Evolutionary conservation across 257 asterid genomes (phyloP).

Genomic region (Fraxinus cuspidata): DNA sequence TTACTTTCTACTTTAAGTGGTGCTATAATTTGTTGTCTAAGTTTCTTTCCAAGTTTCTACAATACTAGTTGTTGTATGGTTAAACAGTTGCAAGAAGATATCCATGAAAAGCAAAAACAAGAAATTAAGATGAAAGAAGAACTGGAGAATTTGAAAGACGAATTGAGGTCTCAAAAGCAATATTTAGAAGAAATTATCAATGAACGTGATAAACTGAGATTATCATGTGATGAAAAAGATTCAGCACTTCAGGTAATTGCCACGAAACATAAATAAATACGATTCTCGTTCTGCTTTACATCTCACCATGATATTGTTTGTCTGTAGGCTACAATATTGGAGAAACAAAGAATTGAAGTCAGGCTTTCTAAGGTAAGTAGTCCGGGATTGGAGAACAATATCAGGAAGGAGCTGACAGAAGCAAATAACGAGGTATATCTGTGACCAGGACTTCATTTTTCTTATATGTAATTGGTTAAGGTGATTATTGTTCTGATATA

Average conservation of each 20-base stretch:
- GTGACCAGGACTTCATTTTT: background rate
- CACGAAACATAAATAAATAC: constrained; percentile 5
- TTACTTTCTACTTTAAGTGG: background rate
- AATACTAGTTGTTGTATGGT: constrained; percentile 22
- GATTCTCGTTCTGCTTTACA: constrained; percentile 19
- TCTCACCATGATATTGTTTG: constrained; percentile 32
- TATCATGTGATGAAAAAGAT: constrained; percentile 68
- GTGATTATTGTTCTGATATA: background rate
- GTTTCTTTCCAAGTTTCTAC: constrained; percentile 14
- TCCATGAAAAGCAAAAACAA: constrained; percentile 65
- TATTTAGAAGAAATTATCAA: constrained; percentile 53
- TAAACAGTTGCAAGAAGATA: constrained; percentile 73
- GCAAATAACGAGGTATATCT: constrained; percentile 71
- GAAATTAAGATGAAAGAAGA: constrained; percentile 66
- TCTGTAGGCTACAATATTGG: constrained; percentile 61
- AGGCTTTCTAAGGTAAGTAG: constrained; percentile 62
- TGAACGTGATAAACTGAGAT: constrained; percentile 73
- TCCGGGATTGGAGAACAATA: constrained; percentile 69
- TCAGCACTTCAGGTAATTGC: constrained; percentile 73
- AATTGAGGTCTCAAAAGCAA: constrained; percentile 69
- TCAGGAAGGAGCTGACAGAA: constrained; percentile 64
- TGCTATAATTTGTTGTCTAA: constrained; percentile 9
- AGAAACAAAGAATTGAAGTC: constrained; percentile 70
- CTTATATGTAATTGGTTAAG: too few relatives aligned
- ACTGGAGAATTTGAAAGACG: constrained; percentile 58